Base-by-base conservation (phyloP, 305 asterid species). In the Ruellia speciosa region DNA sequence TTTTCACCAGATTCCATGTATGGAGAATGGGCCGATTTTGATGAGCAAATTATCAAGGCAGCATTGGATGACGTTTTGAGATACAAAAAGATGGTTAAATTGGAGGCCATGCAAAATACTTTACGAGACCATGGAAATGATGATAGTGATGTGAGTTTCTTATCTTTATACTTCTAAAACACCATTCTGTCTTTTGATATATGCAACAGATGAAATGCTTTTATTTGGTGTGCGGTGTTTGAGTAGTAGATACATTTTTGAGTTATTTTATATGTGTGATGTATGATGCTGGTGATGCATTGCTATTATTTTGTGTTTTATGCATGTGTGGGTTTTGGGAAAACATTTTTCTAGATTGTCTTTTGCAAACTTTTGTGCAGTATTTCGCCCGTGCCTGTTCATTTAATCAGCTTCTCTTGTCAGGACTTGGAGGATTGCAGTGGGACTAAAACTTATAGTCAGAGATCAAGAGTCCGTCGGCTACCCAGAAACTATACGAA, bases 21-120 rank as follows among this genome's bases (percentile, higher is more conserved):
- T 62, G 81, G 64, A 49, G 64, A 72, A 50, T 92, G 96, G 99
- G 95, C 82, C 77, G 73, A 84, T 70, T 86, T 92, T 79, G 87
- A 84, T 52, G 86, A 86, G 11, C 65, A 67, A 58, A 60, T 18
- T 60, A 62, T 88, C 75, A 84, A 79, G 76, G 66, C 63, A 63
- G 83, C 86, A 51, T 74, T 92, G 10, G 84, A 81, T 54, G 82
- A 84, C 74, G 87, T 75, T 66, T 70, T 92, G 63, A 79, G 74
- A 58, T 66, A 61, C 72, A 88, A 82, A 74, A 79, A 41, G 60
- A 64, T 64, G 54, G 74, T 88, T 60, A 84, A 88, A 70, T 47
- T 72, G 66, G 84, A 76, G 52, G 73, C 73, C 49, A 67, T 62
- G 56, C 76, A 56, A 46, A 73, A 55, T 53, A 59, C 49, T 58